Percentiles rank a stretch among this genome's conserved stretches.
These are phyloP conservation scores for Rhizophora apiculata DNA, from an alignment of 345 rosid genomes.

Conservation along the genomic window DNA sequence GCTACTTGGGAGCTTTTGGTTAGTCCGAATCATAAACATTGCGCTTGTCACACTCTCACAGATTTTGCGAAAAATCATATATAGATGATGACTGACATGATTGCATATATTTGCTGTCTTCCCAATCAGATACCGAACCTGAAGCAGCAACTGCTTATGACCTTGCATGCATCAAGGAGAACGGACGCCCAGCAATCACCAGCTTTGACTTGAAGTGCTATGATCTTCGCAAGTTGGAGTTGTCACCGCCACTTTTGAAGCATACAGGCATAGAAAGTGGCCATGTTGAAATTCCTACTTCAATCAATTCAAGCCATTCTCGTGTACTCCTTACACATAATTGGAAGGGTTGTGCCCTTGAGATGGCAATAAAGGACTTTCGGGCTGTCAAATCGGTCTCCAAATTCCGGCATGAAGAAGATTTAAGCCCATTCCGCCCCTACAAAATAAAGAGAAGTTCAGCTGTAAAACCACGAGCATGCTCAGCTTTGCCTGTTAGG, in stretches of 20 bases:
- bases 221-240: conserved; percentile 1
- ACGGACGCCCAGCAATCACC: conserved; percentile 22
- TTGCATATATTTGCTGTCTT: too few species aligned
- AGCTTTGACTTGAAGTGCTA: conserved; percentile 25
- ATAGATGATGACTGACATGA: too few species aligned
- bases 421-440: not conserved
- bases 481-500: too few species aligned
- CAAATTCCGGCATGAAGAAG: conserved; percentile 6
- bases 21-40: not conserved
- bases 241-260: too few species aligned
- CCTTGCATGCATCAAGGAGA: conserved; percentile 30
- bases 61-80: too few species aligned
- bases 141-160: conserved; percentile 39
- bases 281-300: not conserved
- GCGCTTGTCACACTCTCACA: too few species aligned
- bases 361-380: too few species aligned
- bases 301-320: not conserved
- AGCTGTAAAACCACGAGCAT: too few species aligned
- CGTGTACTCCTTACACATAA: too few species aligned
- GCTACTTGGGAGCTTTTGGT: not conserved
- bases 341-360: too few species aligned
- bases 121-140: conserved; percentile 26
- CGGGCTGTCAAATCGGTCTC: not conserved
- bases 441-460: not conserved
- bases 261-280: too few species aligned